Evolutionary conservation across 140 eudicot species (phyloP).

Genomic region (Oenanthe javanica): DNA sequence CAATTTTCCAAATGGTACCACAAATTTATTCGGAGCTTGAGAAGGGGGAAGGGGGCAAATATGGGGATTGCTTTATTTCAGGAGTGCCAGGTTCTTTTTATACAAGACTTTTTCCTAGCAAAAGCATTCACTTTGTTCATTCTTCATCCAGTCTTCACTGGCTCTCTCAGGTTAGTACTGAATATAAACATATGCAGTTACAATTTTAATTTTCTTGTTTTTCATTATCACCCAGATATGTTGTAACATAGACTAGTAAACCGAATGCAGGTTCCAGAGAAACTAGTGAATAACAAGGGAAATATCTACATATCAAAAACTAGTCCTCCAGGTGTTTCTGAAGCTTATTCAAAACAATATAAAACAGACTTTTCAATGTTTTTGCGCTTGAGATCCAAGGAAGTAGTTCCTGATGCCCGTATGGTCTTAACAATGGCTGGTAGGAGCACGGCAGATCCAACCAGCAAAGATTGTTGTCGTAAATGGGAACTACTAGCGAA

Average conservation of each 20-base stretch:
- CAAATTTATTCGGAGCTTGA: slow-evolving; percentile 14
- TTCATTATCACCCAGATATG: no score
- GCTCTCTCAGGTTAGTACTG: not conserved
- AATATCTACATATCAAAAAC: slow-evolving; percentile 18
- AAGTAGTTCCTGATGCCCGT: slow-evolving; percentile 25
- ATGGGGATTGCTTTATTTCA: slow-evolving; percentile 9
- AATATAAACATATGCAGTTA: no score
- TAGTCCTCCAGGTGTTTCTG: slow-evolving; percentile 20
- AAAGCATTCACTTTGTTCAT: slow-evolving; percentile 20
- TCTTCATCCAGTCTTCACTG: slow-evolving; percentile 2
- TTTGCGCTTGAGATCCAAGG: slow-evolving; percentile 22
- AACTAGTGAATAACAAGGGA: slow-evolving; percentile 14
- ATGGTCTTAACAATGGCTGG: slow-evolving; percentile 31
- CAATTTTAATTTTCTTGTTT: not conserved
- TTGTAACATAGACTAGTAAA: no score
- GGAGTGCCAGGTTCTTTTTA: slow-evolving; percentile 26
- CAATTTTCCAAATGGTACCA: slow-evolving; percentile 18
- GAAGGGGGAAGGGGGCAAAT: not conserved
- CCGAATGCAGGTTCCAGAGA: slow-evolving; percentile 21
- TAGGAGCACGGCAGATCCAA: slow-evolving; percentile 20
- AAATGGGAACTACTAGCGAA: slow-evolving; percentile 18
- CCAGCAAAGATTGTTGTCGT: slow-evolving; percentile 11
- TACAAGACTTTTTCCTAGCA: slow-evolving; percentile 19
- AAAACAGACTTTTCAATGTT: slow-evolving; percentile 24
- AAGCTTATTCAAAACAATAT: slow-evolving; percentile 30